Base-by-base conservation (phyloP, 106 monocot genomes). In the Cymbidium sinense region DNA sequence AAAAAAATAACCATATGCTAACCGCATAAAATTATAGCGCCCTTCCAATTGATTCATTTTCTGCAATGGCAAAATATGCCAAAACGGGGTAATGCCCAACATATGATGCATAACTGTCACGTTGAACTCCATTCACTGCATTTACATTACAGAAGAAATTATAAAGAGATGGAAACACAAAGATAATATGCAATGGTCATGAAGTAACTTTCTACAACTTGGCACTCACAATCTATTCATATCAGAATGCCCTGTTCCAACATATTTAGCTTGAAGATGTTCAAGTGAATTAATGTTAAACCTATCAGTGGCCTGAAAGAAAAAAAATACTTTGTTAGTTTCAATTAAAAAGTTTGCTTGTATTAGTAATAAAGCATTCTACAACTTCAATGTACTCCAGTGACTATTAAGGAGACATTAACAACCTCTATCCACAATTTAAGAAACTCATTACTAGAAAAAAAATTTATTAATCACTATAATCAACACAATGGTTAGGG, bases 231-330 rank as follows among this genome's bases (percentile, higher is more conserved):
- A 92, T 95, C 92, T 84, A 62, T 70, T 86, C 79, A 89, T 34
- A 70, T 92, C 90, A 47, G 95, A 86, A 82, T 95, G 92, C 23
- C 92, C 92, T 13, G 90, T 95, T 29, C 92, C 92, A 64, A 92
- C 90, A 90, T 95, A 92, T 47, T 95, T 95, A 43, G 95, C 95
- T 78, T 95, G 95, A 76, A 95, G 91, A 87, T 95, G 92, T 82
- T 92, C 92, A 75, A 92, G 88, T 95, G 95, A 95, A 79, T 95
- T 95, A 33, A 92, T 95, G 79, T 95, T 92, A 70, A 91, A 88
- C 75, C 95, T 87, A 76, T 95, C 91, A 44, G 89, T 91, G 5
- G 87, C 95, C 95, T 91, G 70, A 69, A 80, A 13, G 43, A 29
- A 19, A 19, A n/a, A 71, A 71, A 36, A 67, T 0, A 13, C 29